Conservation (phyloP, 305 asterid species). For the Fraxinus albicans region DNA sequence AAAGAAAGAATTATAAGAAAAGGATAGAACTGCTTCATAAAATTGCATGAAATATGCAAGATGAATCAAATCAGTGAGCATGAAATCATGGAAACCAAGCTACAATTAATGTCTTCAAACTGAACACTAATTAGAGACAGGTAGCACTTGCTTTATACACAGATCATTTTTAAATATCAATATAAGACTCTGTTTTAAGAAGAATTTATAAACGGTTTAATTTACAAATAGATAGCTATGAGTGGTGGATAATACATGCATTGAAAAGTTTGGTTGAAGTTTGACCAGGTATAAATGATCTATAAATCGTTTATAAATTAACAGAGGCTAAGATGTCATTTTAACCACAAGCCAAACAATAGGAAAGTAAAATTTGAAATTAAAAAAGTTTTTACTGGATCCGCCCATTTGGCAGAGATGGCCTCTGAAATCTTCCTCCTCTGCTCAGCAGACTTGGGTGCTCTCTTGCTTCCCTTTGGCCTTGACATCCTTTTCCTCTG, state of each 20-base stretch:
- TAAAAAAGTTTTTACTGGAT: slow-evolving; percentile 44
- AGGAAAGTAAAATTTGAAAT: not conserved
- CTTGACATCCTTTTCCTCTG: slow-evolving; percentile 43
- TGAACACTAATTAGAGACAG: not conserved
- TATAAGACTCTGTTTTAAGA: not conserved
- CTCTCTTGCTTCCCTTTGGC: slow-evolving; percentile 74
- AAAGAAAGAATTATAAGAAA: not conserved
- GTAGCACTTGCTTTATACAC: not conserved
- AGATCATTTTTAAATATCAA: not conserved
- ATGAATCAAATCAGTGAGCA: not conserved
- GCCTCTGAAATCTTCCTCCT: slow-evolving; percentile 85
- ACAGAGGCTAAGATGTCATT: not conserved
- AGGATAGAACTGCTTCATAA: not conserved
- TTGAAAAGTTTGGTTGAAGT: not conserved
- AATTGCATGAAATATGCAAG: not conserved
- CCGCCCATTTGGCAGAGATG: slow-evolving; percentile 95
- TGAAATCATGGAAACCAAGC: not conserved
- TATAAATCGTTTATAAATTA: not conserved
- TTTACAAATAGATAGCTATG: not conserved
- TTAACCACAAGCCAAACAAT: not conserved
- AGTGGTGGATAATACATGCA: not conserved
- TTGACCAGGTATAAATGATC: not conserved
- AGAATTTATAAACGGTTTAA: not conserved
- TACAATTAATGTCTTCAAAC: not conserved
- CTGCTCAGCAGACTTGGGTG: slow-evolving; percentile 86